These are phyloP conservation scores for Dactylellina leptospora DNA, from an alignment of 2,329 filamentous ascomycete species.

Conservation along the genomic window DNA sequence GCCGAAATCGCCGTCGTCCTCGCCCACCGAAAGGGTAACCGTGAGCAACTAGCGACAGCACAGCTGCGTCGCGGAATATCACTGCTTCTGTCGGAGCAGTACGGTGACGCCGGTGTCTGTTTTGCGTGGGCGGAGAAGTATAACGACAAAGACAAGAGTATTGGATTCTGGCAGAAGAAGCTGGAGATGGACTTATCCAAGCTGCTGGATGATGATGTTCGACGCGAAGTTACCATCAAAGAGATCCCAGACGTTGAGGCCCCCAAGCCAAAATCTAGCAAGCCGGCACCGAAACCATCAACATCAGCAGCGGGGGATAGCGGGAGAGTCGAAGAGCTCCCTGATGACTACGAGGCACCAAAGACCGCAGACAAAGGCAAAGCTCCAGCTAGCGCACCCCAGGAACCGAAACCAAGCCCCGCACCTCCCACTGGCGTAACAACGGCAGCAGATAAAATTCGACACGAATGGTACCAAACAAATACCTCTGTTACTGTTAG, in stretches of 20 bases:
- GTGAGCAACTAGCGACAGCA: constrained; percentile 70
- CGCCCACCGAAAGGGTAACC: constrained; percentile 67
- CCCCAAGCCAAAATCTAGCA: constrained; percentile 59
- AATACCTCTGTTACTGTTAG: constrained; percentile 69
- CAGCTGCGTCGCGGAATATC: constrained; percentile 71
- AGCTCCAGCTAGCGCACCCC: not conserved
- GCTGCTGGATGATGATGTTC: constrained; percentile 55
- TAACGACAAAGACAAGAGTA: constrained; percentile 63
- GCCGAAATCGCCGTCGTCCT: constrained; percentile 64
- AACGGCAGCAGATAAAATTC: constrained; percentile 68
- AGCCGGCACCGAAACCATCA: constrained; percentile 44
- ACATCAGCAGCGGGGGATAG: constrained; percentile 36
- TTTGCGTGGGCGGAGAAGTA: constrained; percentile 67
- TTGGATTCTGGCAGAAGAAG: constrained; percentile 56
- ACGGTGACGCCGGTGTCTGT: constrained; percentile 68
- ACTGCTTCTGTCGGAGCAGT: constrained; percentile 68
- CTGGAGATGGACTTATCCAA: constrained; percentile 55
- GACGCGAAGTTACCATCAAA: constrained; percentile 55
- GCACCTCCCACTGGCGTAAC: constrained; percentile 46
- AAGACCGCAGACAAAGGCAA: constrained; percentile 28
- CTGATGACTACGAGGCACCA: constrained; percentile 46
- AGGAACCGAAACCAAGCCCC: constrained; percentile 40
- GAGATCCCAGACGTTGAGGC: constrained; percentile 58
- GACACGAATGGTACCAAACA: constrained; percentile 75
- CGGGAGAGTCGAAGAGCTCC: constrained; percentile 36